Evolutionary conservation across 495 filamentous ascomycete species (phyloP).

Genomic region (Neurospora sp.): DNA sequence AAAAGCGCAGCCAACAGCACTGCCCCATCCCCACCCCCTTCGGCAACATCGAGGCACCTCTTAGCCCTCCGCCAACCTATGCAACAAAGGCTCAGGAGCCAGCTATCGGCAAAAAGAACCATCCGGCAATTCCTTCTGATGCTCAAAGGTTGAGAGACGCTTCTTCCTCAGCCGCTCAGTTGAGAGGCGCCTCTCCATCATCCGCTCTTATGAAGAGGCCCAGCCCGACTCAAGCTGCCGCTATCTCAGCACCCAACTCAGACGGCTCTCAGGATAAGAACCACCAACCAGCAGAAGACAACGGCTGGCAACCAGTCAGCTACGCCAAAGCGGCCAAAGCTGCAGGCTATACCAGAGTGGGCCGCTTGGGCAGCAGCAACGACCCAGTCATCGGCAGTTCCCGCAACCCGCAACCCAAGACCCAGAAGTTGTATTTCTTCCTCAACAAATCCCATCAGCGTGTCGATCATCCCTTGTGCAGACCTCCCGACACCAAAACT

Average conservation of each 20-base stretch:
- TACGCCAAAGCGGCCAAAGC: background rate
- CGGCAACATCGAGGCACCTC: background rate
- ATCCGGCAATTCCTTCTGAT: background rate
- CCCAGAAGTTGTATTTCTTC: slow-evolving; percentile 9
- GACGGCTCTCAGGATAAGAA: background rate
- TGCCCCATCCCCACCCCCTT: background rate
- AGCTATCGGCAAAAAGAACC: background rate
- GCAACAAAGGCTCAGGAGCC: background rate
- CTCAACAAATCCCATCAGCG: slow-evolving; percentile 24
- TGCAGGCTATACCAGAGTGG: slow-evolving; percentile 10
- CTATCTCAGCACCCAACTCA: background rate
- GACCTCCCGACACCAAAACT: slow-evolving; percentile 3
- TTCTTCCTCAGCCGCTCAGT: background rate
- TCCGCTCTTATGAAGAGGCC: background rate
- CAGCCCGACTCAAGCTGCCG: background rate
- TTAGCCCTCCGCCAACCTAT: background rate
- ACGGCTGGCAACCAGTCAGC: background rate
- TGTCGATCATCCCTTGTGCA: slow-evolving; percentile 24
- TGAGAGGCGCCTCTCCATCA: background rate
- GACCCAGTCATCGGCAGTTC: slow-evolving; percentile 15
- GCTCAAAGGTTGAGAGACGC: background rate
- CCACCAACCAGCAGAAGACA: background rate
- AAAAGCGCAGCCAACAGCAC: background rate
- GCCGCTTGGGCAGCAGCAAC: background rate
- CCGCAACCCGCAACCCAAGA: slow-evolving; percentile 1